phyloP scores from a whole-genome alignment of 2,329 filamentous ascomycete genomes.

The Ceratocystis diversiconidia region DNA sequence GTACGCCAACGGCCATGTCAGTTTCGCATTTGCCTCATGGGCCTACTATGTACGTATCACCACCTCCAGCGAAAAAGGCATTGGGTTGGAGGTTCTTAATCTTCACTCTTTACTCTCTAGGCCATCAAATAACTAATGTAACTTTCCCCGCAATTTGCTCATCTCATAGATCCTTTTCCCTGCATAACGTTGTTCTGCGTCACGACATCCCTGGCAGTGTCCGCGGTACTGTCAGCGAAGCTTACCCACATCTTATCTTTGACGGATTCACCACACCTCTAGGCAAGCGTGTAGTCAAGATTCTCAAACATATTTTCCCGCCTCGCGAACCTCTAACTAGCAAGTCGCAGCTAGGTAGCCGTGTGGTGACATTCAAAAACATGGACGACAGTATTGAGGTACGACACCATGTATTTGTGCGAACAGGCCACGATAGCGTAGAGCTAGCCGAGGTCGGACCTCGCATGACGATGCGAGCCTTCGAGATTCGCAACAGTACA shows the following conservation, averaged over 20 bases:
- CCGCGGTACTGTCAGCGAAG: slow-evolving; percentile 77
- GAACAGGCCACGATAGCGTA: slow-evolving; percentile 78
- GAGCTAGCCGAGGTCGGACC: slow-evolving; percentile 83
- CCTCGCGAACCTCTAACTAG: slow-evolving; percentile 62
- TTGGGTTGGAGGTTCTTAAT: too few relatives aligned
- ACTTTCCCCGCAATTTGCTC: neutral
- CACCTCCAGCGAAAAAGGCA: too few relatives aligned
- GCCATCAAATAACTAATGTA: neutral
- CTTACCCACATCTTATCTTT: slow-evolving; percentile 88
- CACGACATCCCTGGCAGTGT: slow-evolving; percentile 84
- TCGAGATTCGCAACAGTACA: slow-evolving; percentile 83
- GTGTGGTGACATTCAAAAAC: slow-evolving; percentile 89
- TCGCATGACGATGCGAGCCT: slow-evolving; percentile 91
- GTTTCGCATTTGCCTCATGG: slow-evolving; percentile 80
- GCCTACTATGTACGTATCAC: slow-evolving; percentile 47
- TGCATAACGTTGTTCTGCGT: slow-evolving; percentile 85
- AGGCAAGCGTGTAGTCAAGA: slow-evolving; percentile 71
- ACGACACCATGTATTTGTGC: slow-evolving; percentile 69
- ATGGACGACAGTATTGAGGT: slow-evolving; percentile 90
- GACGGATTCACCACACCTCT: slow-evolving; percentile 77
- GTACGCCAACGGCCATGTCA: slow-evolving; percentile 79
- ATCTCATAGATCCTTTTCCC: slow-evolving; percentile 56
- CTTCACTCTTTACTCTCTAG: too few relatives aligned
- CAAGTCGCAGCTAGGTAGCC: slow-evolving; percentile 64
- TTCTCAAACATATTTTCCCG: slow-evolving; percentile 87